phyloP scores from a whole-genome alignment of 352 stramenopile species.

The Phytopythium vexans region DNA sequence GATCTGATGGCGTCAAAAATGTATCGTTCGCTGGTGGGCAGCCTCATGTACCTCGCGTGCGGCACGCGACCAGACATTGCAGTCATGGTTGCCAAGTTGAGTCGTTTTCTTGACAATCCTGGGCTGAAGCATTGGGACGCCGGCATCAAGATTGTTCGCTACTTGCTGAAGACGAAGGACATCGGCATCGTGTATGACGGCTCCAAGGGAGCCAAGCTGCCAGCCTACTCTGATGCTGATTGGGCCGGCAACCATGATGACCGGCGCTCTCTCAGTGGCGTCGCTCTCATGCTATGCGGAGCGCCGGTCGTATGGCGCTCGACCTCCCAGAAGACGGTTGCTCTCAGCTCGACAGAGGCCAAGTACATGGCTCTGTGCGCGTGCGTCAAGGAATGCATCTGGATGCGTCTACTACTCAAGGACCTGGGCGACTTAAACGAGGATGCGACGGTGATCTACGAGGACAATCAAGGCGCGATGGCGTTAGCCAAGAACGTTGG shows the following conservation, averaged over 20 bases:
- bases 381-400: slow-evolving; percentile 16
- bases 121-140: slow-evolving; percentile 13
- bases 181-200: slow-evolving; percentile 10
- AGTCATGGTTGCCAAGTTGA: slow-evolving; percentile 11
- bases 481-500: slow-evolving; percentile 21
- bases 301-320: slow-evolving; percentile 12
- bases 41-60: slow-evolving; percentile 18
- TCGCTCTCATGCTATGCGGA: slow-evolving; percentile 12
- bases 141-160: slow-evolving; percentile 10
- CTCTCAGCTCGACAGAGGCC: slow-evolving; percentile 18
- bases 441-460: slow-evolving; percentile 10
- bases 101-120: slow-evolving; percentile 20
- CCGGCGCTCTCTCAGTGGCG: slow-evolving; percentile 13
- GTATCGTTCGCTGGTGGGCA: slow-evolving; percentile 13
- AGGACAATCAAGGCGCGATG: slow-evolving; percentile 22
- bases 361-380: slow-evolving; percentile 22
- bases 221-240: slow-evolving; percentile 16
- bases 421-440: slow-evolving; percentile 5
- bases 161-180: slow-evolving; percentile 15
- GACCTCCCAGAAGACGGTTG: slow-evolving; percentile 16
- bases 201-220: neutral
- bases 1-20: slow-evolving; percentile 5
- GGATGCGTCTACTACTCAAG: slow-evolving; percentile 10
- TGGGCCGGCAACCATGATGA: slow-evolving; percentile 15
- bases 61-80: slow-evolving; percentile 18